Percentiles rank a stretch among this genome's conserved stretches.
Evolutionary conservation across 169 alveolate genomes (phyloP).

Genomic region (Cryptosporidium xiaoi): DNA sequence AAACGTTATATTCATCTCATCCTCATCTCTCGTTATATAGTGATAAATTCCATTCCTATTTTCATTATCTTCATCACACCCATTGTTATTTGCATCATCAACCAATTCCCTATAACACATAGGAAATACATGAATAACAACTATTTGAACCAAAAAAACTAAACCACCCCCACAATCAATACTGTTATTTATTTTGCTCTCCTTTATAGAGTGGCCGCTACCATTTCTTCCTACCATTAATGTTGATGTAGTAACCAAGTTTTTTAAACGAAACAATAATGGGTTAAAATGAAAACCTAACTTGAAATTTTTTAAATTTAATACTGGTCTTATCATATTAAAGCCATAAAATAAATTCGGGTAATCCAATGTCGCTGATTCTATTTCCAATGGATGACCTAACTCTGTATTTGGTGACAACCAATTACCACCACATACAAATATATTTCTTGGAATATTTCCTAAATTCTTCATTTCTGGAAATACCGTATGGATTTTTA

Average conservation of each 20-base stretch:
- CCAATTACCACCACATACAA: slow-evolving; percentile 67
- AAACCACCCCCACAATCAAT: slow-evolving; percentile 59
- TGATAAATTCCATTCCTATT: neutral
- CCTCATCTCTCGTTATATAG: slow-evolving; percentile 46
- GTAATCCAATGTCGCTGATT: slow-evolving; percentile 19
- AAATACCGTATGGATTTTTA: slow-evolving; percentile 17
- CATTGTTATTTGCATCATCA: slow-evolving; percentile 20
- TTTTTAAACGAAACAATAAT: slow-evolving; percentile 9
- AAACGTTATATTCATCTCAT: slow-evolving; percentile 47
- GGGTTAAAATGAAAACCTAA: slow-evolving; percentile 57
- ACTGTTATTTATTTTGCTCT: neutral
- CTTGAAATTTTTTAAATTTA: neutral
- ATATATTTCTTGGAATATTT: slow-evolving; percentile 40
- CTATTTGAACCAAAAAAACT: slow-evolving; percentile 19
- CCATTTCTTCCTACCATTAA: neutral
- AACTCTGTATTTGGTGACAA: slow-evolving; percentile 15
- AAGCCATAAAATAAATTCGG: slow-evolving; percentile 32
- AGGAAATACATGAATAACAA: slow-evolving; percentile 55
- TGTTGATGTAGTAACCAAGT: slow-evolving; percentile 6
- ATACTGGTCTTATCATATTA: slow-evolving; percentile 57
- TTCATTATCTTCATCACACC: slow-evolving; percentile 5
- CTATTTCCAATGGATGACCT: slow-evolving; percentile 73
- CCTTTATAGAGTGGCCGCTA: neutral
- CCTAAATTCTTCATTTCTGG: neutral
- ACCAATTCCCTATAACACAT: slow-evolving; percentile 46